Conservation (phyloP, 139 green algal genomes). For the Volvox reticuliferus region DNA sequence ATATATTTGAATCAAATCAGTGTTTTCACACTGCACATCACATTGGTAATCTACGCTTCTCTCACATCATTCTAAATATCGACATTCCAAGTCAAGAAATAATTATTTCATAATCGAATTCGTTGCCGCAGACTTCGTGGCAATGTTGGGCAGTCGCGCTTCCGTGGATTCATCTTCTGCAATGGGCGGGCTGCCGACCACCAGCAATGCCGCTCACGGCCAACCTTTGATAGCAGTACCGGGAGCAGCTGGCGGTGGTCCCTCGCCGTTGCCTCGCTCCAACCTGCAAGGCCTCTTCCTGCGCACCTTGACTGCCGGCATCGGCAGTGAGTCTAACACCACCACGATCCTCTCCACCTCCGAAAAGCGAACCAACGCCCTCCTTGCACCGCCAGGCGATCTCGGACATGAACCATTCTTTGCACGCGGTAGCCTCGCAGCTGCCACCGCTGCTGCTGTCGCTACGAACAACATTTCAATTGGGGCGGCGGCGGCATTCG, state of each 20-base stretch:
- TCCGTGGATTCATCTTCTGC: neutral
- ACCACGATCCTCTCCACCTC: neutral
- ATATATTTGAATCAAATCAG: no score
- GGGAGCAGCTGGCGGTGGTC: neutral
- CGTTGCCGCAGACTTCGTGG: neutral
- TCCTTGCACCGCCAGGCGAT: neutral
- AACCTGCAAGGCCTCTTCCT: conserved; percentile 5
- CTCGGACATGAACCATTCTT: neutral
- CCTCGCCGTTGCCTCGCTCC: neutral
- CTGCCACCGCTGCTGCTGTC: neutral
- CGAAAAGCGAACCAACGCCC: neutral
- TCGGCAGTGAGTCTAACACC: neutral
- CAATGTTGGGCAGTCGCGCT: neutral
- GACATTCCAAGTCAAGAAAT: no score
- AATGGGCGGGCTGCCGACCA: neutral
- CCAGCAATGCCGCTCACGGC: neutral
- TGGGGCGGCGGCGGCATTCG: neutral
- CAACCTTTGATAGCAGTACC: neutral
- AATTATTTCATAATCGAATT: no score
- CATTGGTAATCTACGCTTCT: no score
- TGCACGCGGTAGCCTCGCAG: no score
- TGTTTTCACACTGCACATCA: no score
- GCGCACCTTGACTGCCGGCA: neutral
- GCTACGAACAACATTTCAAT: neutral
- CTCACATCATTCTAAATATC: no score